phyloP scores from a whole-genome alignment of 345 rosid genomes.

The Bruguiera sexangula region DNA sequence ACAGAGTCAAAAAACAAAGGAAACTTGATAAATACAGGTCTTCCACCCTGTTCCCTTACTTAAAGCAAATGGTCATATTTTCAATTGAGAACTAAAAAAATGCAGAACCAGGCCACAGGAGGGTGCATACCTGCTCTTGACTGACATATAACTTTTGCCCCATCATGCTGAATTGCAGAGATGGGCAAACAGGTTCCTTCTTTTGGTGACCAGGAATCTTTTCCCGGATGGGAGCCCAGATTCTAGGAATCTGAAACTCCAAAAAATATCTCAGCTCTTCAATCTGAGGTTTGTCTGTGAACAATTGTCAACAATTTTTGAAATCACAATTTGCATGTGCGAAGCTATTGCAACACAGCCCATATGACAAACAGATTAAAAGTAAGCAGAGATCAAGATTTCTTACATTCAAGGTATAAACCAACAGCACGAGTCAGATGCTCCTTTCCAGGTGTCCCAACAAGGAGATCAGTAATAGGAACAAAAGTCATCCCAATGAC shows the following conservation, averaged over 20 bases:
- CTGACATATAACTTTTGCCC: constrained; percentile 69
- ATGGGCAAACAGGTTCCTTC: constrained; percentile 80
- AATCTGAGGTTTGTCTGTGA: constrained; percentile 62
- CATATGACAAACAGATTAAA: constrained; percentile 1
- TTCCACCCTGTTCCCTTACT: neutral
- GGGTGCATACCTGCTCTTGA: constrained; percentile 58
- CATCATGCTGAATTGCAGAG: constrained; percentile 74
- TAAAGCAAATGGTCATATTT: neutral
- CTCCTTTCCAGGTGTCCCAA: constrained; percentile 59
- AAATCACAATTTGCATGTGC: constrained; percentile 1
- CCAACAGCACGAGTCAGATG: constrained; percentile 57
- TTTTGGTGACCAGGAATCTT: constrained; percentile 58
- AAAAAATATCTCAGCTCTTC: constrained; percentile 73
- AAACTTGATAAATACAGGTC: neutral
- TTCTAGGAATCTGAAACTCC: constrained; percentile 66
- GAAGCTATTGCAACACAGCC: constrained; percentile 1
- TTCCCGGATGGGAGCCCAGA: constrained; percentile 67
- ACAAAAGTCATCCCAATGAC: constrained; percentile 66
- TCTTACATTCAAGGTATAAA: constrained; percentile 70
- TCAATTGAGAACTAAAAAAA: neutral
- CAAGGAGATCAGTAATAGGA: constrained; percentile 58
- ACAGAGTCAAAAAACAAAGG: too few species aligned
- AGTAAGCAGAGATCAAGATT: constrained; percentile 2
- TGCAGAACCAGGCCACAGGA: neutral
- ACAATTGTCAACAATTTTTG: constrained; percentile 14